Base-by-base conservation (phyloP, 1,284 basidiomycete genomes). In the Takashimella tepidaria region DNA sequence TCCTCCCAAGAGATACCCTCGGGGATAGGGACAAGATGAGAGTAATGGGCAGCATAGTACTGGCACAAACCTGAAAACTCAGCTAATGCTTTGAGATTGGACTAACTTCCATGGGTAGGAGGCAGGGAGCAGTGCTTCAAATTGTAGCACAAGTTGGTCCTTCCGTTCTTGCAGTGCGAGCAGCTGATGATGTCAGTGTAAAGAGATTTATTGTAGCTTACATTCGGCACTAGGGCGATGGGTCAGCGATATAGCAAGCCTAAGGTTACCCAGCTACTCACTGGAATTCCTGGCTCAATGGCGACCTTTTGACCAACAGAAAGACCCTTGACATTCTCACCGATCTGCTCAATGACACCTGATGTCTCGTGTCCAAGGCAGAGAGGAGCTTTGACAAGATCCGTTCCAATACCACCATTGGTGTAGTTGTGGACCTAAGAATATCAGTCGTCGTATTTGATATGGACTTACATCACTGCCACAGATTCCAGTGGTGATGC, bases 321-420 rank as follows among this genome's bases (percentile, higher is more conserved):
- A 23, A 24, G 48, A 8, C 19, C 47, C 19, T 59, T 51, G 45
- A 72, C 13, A 37, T 54, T 31, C 49, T 45, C 19, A 11, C 64
- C 64, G 40, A 63, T 45, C n/a, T 61, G 60, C 20, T 62, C 58
- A 42, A 76, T 63, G 40, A 67, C 57, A 4, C 74, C 74, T 1
- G 67, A 62, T 0, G 66, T 62, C 57, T 76, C 74, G 64, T 76
- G 74, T 0, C 74, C 74, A 23, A 76, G 63, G 22, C 66, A 67
- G 56, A 73, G 66, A 5, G 64, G 64, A 42, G 63, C 59, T 19
- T 60, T 61, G 21, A 74, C 60, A 1, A 69, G 65, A 44, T 69
- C 73, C 42, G 70, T 62, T 2, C 73, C 72, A 52, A 74, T 74
- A 2, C 59, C 57, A 20, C 62, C 62, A 24, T 61, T 59, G 4